phyloP scores from a whole-genome alignment of 2,329 filamentous ascomycete species.

The Calonectria pauciramosa region DNA sequence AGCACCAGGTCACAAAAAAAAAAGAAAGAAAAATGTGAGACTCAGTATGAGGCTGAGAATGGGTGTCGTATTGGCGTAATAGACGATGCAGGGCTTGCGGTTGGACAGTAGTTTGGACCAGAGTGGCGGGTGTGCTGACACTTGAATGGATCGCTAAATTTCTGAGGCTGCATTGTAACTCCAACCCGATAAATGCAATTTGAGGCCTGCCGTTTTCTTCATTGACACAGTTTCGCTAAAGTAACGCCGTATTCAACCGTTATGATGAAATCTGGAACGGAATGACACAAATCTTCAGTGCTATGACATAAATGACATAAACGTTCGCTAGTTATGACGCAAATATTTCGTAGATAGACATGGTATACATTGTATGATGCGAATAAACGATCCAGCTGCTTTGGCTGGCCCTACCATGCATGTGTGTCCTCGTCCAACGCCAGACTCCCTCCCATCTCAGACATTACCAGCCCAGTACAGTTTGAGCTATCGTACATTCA shows the following conservation, averaged over 20 bases:
- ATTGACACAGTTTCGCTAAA: neutral
- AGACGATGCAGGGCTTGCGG: conserved; percentile 6
- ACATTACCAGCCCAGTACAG: conserved; percentile 15
- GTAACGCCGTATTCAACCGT: conserved; percentile 4
- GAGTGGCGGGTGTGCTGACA: neutral
- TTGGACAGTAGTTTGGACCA: conserved; percentile 2
- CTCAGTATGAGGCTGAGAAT: conserved; percentile 8
- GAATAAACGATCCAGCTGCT: neutral
- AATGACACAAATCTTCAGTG: neutral
- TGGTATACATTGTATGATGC: neutral
- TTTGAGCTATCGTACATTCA: neutral
- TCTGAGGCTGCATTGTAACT: conserved; percentile 6
- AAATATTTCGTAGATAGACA: neutral
- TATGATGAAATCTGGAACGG: neutral
- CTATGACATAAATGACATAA: neutral
- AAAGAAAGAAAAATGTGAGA: neutral
- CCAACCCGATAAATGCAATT: conserved; percentile 12
- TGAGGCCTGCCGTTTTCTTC: neutral
- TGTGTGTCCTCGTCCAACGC: conserved; percentile 9
- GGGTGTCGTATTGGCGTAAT: conserved; percentile 8
- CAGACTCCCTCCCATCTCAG: conserved; percentile 27
- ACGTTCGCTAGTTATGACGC: neutral
- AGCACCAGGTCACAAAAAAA: neutral
- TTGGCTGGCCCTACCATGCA: neutral
- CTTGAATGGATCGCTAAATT: neutral